Evolutionary conservation across 768 basidiomycete species (phyloP).

Genomic region (Serendipita sp.): DNA sequence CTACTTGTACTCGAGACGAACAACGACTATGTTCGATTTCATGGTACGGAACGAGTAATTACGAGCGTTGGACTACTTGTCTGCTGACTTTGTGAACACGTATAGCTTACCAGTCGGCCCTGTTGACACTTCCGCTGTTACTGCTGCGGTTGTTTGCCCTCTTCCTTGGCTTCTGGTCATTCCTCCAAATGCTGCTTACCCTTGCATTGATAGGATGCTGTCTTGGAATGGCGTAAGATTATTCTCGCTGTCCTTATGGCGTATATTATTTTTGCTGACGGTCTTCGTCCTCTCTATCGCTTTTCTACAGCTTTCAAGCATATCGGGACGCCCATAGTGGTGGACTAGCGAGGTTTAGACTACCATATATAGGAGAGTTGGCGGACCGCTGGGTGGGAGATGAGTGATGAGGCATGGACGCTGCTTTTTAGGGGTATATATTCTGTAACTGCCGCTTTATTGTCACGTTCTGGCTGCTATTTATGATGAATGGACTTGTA

Average conservation of each 20-base stretch:
- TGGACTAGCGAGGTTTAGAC: conserved; percentile 38
- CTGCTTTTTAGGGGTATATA: no score
- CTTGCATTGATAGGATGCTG: conserved; percentile 28
- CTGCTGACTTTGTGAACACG: conserved; percentile 7
- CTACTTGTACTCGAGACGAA: conserved; percentile 60
- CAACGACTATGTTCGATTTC: conserved; percentile 64
- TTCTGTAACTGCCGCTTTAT: no score
- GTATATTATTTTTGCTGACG: conserved; percentile 11
- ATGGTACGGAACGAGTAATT: conserved; percentile 32
- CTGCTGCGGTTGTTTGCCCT: conserved; percentile 39
- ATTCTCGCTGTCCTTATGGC: neutral
- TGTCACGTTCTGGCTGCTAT: neutral
- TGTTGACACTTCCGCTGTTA: conserved; percentile 48
- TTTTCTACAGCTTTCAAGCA: conserved; percentile 27
- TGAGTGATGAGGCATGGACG: conserved; percentile 25
- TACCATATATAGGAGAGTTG: conserved; percentile 46
- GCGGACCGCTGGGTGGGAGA: conserved; percentile 57
- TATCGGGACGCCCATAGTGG: conserved; percentile 37
- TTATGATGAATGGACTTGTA: neutral
- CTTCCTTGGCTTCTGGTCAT: conserved; percentile 35
- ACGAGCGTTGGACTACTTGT: neutral
- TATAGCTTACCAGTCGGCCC: conserved; percentile 63
- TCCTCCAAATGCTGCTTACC: conserved; percentile 35
- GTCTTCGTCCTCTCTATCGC: conserved; percentile 13
- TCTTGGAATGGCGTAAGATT: conserved; percentile 41